Evolutionary conservation across 116 monocot species (phyloP).

Genomic region (Cymodocea nodosa): DNA sequence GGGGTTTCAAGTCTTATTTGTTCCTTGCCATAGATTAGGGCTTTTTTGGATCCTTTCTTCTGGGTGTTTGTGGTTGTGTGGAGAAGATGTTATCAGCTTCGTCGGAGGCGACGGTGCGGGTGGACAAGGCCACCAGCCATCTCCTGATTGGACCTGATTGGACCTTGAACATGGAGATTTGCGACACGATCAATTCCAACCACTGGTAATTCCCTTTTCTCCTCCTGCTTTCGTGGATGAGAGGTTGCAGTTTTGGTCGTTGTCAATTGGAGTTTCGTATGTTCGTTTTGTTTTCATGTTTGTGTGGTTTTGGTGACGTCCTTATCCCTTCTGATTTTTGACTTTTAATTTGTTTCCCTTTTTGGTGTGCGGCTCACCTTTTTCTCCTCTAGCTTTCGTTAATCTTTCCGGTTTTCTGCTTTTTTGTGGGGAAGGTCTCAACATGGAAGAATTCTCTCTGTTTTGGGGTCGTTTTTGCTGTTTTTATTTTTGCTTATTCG

Average conservation of each 20-base stretch:
- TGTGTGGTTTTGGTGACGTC: neutral
- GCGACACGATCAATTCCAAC: conserved; percentile 64
- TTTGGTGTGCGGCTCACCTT: neutral
- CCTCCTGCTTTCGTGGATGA: too few relatives aligned
- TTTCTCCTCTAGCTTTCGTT: neutral
- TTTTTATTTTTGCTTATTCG: neutral
- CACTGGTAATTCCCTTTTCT: conserved; percentile 32
- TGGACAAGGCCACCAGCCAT: conserved; percentile 93
- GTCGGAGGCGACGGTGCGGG: conserved; percentile 45
- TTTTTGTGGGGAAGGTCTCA: neutral
- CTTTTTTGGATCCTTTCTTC: too few relatives aligned
- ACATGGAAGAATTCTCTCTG: neutral
- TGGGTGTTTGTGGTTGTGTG: neutral
- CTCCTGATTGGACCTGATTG: conserved; percentile 80
- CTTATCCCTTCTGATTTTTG: neutral
- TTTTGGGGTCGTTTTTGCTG: neutral
- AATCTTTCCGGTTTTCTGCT: neutral
- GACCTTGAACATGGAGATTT: conserved; percentile 86
- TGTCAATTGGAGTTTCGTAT: neutral
- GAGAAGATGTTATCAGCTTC: conserved; percentile 12
- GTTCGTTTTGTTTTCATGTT: neutral
- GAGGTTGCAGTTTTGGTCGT: too few relatives aligned
- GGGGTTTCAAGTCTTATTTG: too few relatives aligned
- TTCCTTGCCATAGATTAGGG: too few relatives aligned
- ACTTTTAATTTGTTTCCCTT: neutral